phyloP scores from a whole-genome alignment of 208 protist genomes.

The Trypanosoma congolense region DNA sequence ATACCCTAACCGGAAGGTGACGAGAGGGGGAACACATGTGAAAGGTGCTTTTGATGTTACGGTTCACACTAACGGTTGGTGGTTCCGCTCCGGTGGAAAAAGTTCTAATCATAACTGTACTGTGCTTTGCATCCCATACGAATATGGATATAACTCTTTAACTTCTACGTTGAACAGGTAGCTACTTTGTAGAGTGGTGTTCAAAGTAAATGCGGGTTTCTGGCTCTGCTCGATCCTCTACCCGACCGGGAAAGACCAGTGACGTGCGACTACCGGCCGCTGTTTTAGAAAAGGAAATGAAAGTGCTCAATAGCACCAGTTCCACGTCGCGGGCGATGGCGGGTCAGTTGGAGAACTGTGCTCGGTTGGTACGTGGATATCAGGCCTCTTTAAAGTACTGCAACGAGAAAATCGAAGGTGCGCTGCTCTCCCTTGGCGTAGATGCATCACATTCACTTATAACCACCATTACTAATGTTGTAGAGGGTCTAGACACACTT shows the following conservation, averaged over 20 bases:
- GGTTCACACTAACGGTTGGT: no score
- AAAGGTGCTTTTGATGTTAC: no score
- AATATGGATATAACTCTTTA: no score
- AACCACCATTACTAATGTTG: slow-evolving; percentile 35
- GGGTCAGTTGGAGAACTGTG: slow-evolving; percentile 31
- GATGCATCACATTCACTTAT: slow-evolving; percentile 45
- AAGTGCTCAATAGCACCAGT: slow-evolving; percentile 29
- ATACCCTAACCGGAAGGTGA: no score
- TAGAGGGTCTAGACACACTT: slow-evolving; percentile 37
- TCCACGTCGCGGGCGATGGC: slow-evolving; percentile 25
- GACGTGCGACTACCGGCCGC: slow-evolving; percentile 29
- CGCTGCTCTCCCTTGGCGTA: slow-evolving; percentile 72
- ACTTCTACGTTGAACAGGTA: no score
- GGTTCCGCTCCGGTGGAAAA: no score
- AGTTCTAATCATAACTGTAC: no score
- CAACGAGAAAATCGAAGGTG: slow-evolving; percentile 61
- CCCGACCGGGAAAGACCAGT: background rate
- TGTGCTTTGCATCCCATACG: no score
- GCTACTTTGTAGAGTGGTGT: no score
- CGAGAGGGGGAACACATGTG: no score
- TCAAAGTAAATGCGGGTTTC: background rate
- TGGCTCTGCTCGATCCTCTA: background rate
- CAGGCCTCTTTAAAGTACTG: slow-evolving; percentile 39
- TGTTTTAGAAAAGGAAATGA: slow-evolving; percentile 51
- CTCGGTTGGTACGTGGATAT: slow-evolving; percentile 39